Conservation (phyloP, 73 alveolate genomes). For the Paramecium pentaurelia region DNA sequence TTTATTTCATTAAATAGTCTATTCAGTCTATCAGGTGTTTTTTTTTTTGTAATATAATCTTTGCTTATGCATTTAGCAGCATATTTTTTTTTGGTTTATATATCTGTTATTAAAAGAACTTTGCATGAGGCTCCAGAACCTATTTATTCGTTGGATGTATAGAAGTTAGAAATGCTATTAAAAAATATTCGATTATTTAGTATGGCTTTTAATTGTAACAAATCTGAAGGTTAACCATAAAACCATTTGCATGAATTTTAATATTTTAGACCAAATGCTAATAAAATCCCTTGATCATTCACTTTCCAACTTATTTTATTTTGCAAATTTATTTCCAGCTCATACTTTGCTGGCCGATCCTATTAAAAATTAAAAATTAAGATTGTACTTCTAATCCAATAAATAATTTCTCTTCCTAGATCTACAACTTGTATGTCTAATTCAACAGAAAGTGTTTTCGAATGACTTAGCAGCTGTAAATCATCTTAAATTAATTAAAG, state of each 20-base stretch:
- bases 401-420: not conserved
- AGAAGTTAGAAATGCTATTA: not conserved
- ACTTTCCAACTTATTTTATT: not conserved
- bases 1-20: slow-evolving; percentile 1
- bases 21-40: slow-evolving; percentile 21
- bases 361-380: not conserved
- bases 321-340: not conserved
- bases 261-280: not conserved
- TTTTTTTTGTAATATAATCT: slow-evolving; percentile 7
- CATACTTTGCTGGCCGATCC: slow-evolving; percentile 31
- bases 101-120: not conserved
- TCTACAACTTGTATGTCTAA: not conserved
- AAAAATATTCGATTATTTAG: not conserved
- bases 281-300: not conserved
- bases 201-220: not conserved
- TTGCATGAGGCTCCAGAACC: slow-evolving; percentile 51
- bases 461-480: slow-evolving; percentile 25
- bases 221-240: not conserved
- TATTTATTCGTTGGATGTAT: not conserved
- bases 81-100: not conserved
- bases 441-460: not conserved
- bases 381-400: not conserved
- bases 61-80: slow-evolving; percentile 42
- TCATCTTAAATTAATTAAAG: not conserved
- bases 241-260: not conserved